Base-by-base conservation (phyloP, 148 eudicot species). In the Pouteria glomerata region DNA sequence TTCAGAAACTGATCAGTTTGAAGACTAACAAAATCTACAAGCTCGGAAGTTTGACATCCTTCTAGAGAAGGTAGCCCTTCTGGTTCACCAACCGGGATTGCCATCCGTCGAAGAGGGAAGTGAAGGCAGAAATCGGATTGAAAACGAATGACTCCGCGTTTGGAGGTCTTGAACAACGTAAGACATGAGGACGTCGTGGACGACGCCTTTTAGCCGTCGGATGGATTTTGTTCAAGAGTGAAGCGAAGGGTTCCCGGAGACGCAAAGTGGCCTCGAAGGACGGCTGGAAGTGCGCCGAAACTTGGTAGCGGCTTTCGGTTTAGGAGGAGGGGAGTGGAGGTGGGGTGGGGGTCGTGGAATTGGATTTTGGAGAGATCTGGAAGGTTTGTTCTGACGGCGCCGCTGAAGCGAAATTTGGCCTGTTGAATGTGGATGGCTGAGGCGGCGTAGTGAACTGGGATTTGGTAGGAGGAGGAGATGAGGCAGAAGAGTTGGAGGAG, bases 401-500 rank as follows among this genome's bases (percentile, higher is more conserved):
- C 70, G 18, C 63, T 69, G 45, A 69, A 47, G 26, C 89, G 84
- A 15, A 73, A 34, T 64, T 71, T 80, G 73, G 79, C 82, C 67
- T 81, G 87, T 65, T 60, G 82, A 58, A 57, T 69, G 61, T 81
- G 84, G 59, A 64, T 81, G 59, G 85, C 13, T 23, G 82, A 69
- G 52, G 77, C 62, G 1, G 75, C 68, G 3, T 68, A 84, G 72
- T 84, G 86, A 34, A 84, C 81, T 0, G 85, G 81, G 24, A 86
- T 57, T 12, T 77, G 33, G 75, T 73, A 33, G 77, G 70, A 78
- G 56, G 90, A 48, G 55, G 83, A 53, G 12, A 84, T 42, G 27
- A 70, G 82, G 63, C 76, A 77, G 66, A 88, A 69, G 73, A 87
- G 75, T 26, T 82, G 86, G 74, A 84, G 86, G 72, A 84, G 86